Percentiles rank a stretch among this genome's conserved stretches.
Conservation (phyloP, 2,329 filamentous ascomycete species). For the Penicillium sp. region DNA sequence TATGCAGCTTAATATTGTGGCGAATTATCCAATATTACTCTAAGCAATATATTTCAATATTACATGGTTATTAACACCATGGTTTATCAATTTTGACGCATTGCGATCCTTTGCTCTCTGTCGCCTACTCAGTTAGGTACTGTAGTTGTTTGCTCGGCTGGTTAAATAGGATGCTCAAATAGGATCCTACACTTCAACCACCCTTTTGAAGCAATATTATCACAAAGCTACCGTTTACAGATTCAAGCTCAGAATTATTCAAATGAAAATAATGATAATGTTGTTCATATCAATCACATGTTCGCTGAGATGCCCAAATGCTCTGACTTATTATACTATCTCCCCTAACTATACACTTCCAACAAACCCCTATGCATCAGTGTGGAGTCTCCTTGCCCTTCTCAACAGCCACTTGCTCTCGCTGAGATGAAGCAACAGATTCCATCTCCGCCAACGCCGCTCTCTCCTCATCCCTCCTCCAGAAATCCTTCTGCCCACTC, state of each 20-base stretch:
- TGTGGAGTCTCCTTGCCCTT: constrained; percentile 4
- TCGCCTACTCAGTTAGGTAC: too few species aligned
- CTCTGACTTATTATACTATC: not conserved
- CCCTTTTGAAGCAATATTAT: not conserved
- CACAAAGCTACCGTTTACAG: not conserved
- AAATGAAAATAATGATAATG: not conserved
- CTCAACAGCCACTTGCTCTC: constrained; percentile 18
- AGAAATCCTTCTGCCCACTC: constrained; percentile 69
- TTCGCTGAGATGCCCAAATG: not conserved
- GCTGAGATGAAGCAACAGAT: constrained; percentile 13
- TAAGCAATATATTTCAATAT: too few species aligned
- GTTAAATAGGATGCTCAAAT: too few species aligned
- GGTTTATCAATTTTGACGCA: too few species aligned
- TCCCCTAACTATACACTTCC: not conserved
- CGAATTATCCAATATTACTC: too few species aligned
- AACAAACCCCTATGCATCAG: not conserved
- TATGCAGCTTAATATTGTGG: too few species aligned
- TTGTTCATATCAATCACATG: not conserved
- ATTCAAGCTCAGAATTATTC: not conserved
- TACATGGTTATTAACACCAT: too few species aligned
- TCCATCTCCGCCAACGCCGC: constrained; percentile 8
- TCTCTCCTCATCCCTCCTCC: constrained; percentile 45
- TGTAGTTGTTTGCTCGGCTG: too few species aligned
- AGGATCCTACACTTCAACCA: too few species aligned
- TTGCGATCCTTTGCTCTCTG: too few species aligned